These are phyloP conservation scores for Eragrostis curvula DNA, from an alignment of 176 grass and related monocot species.

Conservation along the genomic window DNA sequence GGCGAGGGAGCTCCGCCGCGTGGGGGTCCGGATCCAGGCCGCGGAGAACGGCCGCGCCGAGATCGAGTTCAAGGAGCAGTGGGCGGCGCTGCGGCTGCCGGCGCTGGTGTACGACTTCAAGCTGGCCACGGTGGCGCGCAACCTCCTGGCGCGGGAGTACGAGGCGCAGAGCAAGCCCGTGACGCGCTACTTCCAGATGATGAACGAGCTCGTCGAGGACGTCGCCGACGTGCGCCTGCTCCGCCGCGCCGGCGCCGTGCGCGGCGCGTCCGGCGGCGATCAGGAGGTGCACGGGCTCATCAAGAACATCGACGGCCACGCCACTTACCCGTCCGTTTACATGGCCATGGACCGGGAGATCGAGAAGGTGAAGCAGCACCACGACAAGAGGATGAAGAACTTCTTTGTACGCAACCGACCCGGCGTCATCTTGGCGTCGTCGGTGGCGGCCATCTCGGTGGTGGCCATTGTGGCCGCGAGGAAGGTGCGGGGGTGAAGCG, in stretches of 20 bases:
- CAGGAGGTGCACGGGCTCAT: slow-evolving; percentile 40
- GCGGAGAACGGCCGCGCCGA: slow-evolving; percentile 4
- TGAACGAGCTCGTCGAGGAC: slow-evolving; percentile 60
- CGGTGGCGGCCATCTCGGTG: slow-evolving; percentile 47
- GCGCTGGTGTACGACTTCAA: slow-evolving; percentile 56
- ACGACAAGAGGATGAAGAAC: slow-evolving; percentile 50
- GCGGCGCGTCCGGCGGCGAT: slow-evolving; percentile 20
- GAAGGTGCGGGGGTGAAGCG: slow-evolving; percentile 23
- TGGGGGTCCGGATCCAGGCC: slow-evolving; percentile 44
- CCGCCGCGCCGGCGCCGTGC: slow-evolving; percentile 39
- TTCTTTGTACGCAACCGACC: slow-evolving; percentile 58
- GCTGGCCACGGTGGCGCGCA: slow-evolving; percentile 56
- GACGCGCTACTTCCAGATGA: slow-evolving; percentile 67
- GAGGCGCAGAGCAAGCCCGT: slow-evolving; percentile 48
- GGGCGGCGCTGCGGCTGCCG: slow-evolving; percentile 33
- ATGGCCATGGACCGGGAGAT: slow-evolving; percentile 54
- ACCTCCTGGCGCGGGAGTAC: slow-evolving; percentile 61
- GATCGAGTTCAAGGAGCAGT: slow-evolving; percentile 24
- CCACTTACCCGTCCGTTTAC: slow-evolving; percentile 62
- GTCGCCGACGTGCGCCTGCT: slow-evolving; percentile 47
- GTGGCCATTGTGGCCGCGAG: slow-evolving; percentile 39
- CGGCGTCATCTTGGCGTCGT: slow-evolving; percentile 47
- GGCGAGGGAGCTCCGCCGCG: slow-evolving; percentile 39
- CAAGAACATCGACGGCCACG: slow-evolving; percentile 51
- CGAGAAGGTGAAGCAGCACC: slow-evolving; percentile 33